Conservation (phyloP, 768 basidiomycete species). For the Coprinellus aureogranulatus region DNA sequence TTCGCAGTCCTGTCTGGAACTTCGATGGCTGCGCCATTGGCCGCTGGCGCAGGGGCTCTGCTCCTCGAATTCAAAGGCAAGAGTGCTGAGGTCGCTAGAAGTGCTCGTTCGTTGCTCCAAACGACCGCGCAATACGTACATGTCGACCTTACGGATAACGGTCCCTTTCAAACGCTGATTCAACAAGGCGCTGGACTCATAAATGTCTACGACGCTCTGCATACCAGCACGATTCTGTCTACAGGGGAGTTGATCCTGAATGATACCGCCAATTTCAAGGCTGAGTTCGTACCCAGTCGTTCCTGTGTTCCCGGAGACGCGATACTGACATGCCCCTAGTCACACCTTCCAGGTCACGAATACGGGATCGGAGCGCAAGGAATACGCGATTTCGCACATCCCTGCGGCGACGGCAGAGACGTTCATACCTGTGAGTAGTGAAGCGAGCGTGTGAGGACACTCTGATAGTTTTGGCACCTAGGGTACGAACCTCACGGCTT, state of each 20-base stretch:
- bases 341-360: slow-evolving; percentile 56
- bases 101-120: slow-evolving; percentile 42
- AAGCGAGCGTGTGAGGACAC: too few species aligned
- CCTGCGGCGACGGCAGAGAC: background rate
- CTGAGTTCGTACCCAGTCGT: slow-evolving; percentile 35
- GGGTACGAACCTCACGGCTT: slow-evolving; percentile 39
- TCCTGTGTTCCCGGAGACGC: too few species aligned
- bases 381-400: background rate
- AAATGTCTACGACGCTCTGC: slow-evolving; percentile 57
- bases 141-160: slow-evolving; percentile 45
- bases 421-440: background rate
- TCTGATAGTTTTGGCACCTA: slow-evolving; percentile 10
- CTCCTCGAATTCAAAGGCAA: slow-evolving; percentile 37
- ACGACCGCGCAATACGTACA: slow-evolving; percentile 45
- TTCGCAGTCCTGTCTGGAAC: slow-evolving; percentile 41
- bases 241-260: slow-evolving; percentile 60
- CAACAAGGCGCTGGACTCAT: slow-evolving; percentile 58
- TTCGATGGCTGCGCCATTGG: slow-evolving; percentile 40
- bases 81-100: slow-evolving; percentile 18
- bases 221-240: slow-evolving; percentile 48
- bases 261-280: slow-evolving; percentile 56
- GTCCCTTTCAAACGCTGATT: slow-evolving; percentile 48
- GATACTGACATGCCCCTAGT: too few species aligned
- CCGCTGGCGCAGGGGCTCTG: slow-evolving; percentile 41
- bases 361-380: slow-evolving; percentile 32